Evolutionary conservation across 1,139 yeast genomes (phyloP), one percentile per base, ranked within the genome.

Genomic region (Saccharomyces uvarum): DNA sequence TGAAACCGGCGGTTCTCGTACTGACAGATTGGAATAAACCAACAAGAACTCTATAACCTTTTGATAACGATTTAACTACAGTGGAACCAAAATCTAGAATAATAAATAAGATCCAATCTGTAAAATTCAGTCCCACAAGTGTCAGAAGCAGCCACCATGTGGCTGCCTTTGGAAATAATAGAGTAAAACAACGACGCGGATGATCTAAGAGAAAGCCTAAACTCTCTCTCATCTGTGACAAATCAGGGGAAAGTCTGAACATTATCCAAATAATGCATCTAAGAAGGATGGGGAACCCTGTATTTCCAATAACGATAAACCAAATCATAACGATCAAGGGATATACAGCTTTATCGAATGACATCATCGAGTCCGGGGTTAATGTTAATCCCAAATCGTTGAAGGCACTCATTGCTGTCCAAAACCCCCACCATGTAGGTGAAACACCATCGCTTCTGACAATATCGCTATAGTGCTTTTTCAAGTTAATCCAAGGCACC

Each of bases 161-260:
- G 2, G 98, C 96, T 1, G 85, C 83, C 2, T 93, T 80, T 0
- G 99, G 99, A 66, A 93, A 93, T 53, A 95, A 74, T 57, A 93
- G 74, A 1, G 98, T 91, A 68, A 93, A 93, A 69, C 99, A 93
- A 65, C 99, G 86, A 65, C 99, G 83, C 1, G 99, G 99, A 68
- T 93, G 99, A 63, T 91, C 98, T 51, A 93, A 75, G 54, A 93
- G 71, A 64, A 95, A 93, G 1, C 90, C 95, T 26, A 91, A 73
- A 7, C 95, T 86, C 66, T 93, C 98, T 57, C 79, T 80, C 58
- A 75, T 76, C 70, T 79, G 75, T 38, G 91, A 84, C 44, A 84
- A 70, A 1, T 85, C 88, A 42, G 80, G 86, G 0, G 96, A 77
- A 21, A 83, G 51, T 60, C 83, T 85, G 72, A 82, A 84, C 70